A percentile compares a stretch with the other conserved stretches of the same genome.
phyloP scores from a whole-genome alignment of 176 grass and related monocot species.

The barley (Hordeum vulgare) region DNA sequence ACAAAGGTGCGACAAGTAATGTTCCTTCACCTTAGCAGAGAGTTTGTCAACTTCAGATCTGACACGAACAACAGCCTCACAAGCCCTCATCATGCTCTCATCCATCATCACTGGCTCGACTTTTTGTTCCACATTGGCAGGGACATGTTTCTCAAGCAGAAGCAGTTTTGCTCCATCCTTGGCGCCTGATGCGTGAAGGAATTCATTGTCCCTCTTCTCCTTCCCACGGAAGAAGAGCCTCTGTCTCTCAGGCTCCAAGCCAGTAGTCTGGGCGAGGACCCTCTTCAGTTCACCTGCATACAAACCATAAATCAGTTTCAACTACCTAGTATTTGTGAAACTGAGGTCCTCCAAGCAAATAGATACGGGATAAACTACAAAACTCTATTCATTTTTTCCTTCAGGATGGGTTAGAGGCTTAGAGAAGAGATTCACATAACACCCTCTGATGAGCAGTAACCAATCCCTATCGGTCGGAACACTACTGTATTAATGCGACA shows the following conservation, averaged over 20 bases:
- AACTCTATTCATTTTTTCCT: background rate
- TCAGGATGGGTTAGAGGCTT: background rate
- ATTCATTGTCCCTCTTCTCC: constrained; percentile 71
- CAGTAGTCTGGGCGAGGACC: constrained; percentile 45
- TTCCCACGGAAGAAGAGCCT: constrained; percentile 78
- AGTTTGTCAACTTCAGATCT: constrained; percentile 79
- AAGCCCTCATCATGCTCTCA: constrained; percentile 57
- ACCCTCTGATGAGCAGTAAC: background rate
- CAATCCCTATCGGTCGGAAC: background rate
- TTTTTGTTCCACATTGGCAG: constrained; percentile 50
- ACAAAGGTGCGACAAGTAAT: background rate
- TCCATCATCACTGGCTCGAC: constrained; percentile 40
- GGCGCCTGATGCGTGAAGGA: constrained; percentile 53
- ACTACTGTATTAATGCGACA: constrained; percentile 7
- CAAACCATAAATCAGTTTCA: background rate
- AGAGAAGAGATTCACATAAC: background rate
- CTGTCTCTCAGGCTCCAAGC: constrained; percentile 62
- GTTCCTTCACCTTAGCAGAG: constrained; percentile 54
- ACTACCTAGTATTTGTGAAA: background rate
- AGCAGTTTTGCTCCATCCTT: constrained; percentile 86
- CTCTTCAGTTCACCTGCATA: constrained; percentile 84
- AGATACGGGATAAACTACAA: background rate
- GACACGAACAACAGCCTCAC: constrained; percentile 49
- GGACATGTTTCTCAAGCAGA: constrained; percentile 57
- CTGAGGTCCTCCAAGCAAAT: background rate